phyloP scores from a whole-genome alignment of 192 early-diverging fungal species.

The Linnemannia zychae region DNA sequence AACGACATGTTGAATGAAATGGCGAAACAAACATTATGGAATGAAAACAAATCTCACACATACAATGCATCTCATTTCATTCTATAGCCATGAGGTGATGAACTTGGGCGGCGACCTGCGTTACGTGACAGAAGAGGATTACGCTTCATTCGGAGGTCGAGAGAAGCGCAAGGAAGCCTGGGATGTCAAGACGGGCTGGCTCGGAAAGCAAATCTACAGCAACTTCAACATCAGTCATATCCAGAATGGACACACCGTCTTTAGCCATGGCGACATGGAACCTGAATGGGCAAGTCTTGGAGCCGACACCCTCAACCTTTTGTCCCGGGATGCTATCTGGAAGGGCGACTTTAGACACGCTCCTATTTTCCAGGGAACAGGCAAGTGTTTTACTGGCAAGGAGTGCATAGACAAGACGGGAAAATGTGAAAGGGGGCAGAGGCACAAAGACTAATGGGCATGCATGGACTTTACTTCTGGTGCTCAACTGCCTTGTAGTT shows the following conservation, averaged over 20 bases:
- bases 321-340: constrained; percentile 32
- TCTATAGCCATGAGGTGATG: constrained; percentile 55
- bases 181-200: constrained; percentile 45
- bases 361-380: constrained; percentile 41
- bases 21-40: background rate
- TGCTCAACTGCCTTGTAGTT: background rate
- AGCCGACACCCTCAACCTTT: constrained; percentile 22
- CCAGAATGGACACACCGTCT: constrained; percentile 45
- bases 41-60: background rate
- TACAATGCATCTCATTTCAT: background rate
- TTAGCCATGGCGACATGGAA: constrained; percentile 48
- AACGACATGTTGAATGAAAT: background rate
- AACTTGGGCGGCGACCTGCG: constrained; percentile 42
- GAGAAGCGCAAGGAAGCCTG: constrained; percentile 44
- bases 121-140: constrained; percentile 50
- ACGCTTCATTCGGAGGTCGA: constrained; percentile 42
- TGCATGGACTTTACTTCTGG: background rate
- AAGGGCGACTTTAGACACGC: constrained; percentile 30
- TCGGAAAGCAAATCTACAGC: constrained; percentile 33
- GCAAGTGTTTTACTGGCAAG: background rate
- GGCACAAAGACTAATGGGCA: no score
- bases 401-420: background rate
- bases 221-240: constrained; percentile 52
- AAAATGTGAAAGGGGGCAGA: background rate
- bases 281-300: constrained; percentile 44